Evolutionary conservation across 768 basidiomycete species (phyloP).

Genomic region (Xerocomellus amylosporus): DNA sequence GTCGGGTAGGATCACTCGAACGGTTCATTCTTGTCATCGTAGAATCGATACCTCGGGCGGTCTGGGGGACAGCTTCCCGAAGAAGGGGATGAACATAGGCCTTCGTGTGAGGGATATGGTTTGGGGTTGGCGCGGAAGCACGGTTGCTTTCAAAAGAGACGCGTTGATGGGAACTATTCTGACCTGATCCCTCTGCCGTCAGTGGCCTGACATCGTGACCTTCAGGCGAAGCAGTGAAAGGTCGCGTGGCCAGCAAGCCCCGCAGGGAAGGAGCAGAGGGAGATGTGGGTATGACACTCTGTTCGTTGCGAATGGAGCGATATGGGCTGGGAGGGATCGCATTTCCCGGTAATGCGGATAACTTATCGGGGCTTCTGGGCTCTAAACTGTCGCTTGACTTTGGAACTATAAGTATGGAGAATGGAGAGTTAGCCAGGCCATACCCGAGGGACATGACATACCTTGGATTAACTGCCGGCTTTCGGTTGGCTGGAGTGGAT

Average conservation of each 20-base stretch:
- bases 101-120: slow-evolving; percentile 30
- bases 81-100: slow-evolving; percentile 31
- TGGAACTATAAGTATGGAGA: slow-evolving; percentile 3
- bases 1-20: slow-evolving; percentile 7
- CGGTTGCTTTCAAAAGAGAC: slow-evolving; percentile 50
- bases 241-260: slow-evolving; percentile 22
- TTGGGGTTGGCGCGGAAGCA: slow-evolving; percentile 35
- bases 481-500: slow-evolving; percentile 3
- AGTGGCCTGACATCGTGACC: slow-evolving; percentile 17
- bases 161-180: slow-evolving; percentile 48
- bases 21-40: slow-evolving; percentile 3
- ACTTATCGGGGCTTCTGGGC: slow-evolving; percentile 44
- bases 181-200: slow-evolving; percentile 40
- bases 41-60: slow-evolving; percentile 10
- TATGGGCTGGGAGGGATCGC: slow-evolving; percentile 34
- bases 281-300: slow-evolving; percentile 40
- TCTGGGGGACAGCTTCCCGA: slow-evolving; percentile 13
- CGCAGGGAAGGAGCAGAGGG: slow-evolving; percentile 43
- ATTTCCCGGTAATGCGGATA: slow-evolving; percentile 39
- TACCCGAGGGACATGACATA: neutral
- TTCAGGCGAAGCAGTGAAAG: slow-evolving; percentile 15
- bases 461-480: slow-evolving; percentile 10
- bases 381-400: slow-evolving; percentile 23
- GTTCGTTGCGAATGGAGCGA: slow-evolving; percentile 32
- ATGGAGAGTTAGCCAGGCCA: neutral